A percentile compares a stretch with the other conserved stretches of the same genome.
Evolutionary conservation across 2,329 filamentous ascomycete species (phyloP).

Genomic region (Macrophomina pseudophaseolina): DNA sequence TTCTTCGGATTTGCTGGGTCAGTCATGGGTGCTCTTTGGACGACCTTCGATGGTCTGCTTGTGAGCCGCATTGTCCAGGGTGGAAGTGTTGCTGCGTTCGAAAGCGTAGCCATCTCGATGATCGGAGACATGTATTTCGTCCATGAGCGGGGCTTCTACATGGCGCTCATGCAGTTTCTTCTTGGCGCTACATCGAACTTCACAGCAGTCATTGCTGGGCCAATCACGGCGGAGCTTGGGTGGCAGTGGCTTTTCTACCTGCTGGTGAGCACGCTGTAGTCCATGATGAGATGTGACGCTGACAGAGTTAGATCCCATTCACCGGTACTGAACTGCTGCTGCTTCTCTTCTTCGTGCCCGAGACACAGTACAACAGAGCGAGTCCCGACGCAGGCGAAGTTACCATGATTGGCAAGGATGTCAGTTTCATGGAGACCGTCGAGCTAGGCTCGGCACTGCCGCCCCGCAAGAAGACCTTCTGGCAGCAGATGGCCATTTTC

Average conservation of each 20-base stretch:
- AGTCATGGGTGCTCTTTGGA: conserved; percentile 45
- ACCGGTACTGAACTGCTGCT: conserved; percentile 51
- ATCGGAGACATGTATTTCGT: conserved; percentile 57
- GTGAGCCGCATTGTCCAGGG: conserved; percentile 53
- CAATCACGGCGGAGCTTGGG: conserved; percentile 34
- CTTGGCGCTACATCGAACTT: conserved; percentile 33
- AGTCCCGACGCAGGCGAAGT: conserved; percentile 29
- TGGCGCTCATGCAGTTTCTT: conserved; percentile 49
- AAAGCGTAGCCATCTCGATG: conserved; percentile 45
- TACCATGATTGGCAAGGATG: background rate
- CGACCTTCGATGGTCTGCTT: conserved; percentile 55
- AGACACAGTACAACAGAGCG: conserved; percentile 56
- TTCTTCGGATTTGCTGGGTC: conserved; percentile 31
- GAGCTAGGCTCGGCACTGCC: background rate
- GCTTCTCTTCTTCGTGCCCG: conserved; percentile 57
- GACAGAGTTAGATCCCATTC: conserved; percentile 30
- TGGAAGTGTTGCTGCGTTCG: conserved; percentile 45
- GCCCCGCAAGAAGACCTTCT: conserved; percentile 41
- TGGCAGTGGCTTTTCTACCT: conserved; percentile 56
- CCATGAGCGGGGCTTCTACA: conserved; percentile 55
- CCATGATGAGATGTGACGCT: conserved; percentile 49
- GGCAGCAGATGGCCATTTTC: conserved; percentile 45
- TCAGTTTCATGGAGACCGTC: conserved; percentile 12
- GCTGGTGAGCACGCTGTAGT: conserved; percentile 46
- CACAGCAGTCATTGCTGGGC: conserved; percentile 8